A percentile compares a stretch with the other conserved stretches of the same genome.
Evolutionary conservation across 31 red algal genomes (phyloP).

Genomic region (Odonthalia washingtoniensis): DNA sequence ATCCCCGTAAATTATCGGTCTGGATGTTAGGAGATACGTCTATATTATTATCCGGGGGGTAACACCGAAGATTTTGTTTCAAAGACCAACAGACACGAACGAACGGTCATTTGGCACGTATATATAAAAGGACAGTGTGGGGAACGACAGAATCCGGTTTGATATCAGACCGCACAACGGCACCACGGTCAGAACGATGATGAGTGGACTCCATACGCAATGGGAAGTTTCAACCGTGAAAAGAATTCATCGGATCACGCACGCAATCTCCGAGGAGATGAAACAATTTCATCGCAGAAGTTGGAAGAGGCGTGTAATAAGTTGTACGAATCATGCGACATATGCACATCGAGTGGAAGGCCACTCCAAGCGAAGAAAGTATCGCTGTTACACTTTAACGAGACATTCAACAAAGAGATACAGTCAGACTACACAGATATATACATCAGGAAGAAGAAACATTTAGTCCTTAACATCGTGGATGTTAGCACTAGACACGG

Average conservation of each 20-base stretch:
- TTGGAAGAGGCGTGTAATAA: background rate
- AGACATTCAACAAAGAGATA: constrained; percentile 13
- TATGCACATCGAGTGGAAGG: too few species aligned
- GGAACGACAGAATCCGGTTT: background rate
- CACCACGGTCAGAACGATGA: background rate
- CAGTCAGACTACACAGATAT: constrained; percentile 15
- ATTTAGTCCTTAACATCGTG: constrained; percentile 17
- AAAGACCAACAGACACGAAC: constrained; percentile 3
- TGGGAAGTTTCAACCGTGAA: background rate
- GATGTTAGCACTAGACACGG: constrained; percentile 32
- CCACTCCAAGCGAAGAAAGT: constrained; percentile 3
- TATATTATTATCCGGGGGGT: background rate
- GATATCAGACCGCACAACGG: background rate
- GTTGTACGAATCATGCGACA: too few species aligned
- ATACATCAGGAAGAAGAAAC: constrained; percentile 2
- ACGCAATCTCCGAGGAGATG: background rate
- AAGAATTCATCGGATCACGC: constrained; percentile 34
- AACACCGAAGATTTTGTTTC: background rate
- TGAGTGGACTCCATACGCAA: background rate
- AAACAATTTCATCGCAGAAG: background rate
- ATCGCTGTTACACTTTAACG: constrained; percentile 7
- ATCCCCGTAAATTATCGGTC: constrained; percentile 23
- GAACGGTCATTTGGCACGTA: constrained; percentile 23
- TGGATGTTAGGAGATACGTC: constrained; percentile 1
- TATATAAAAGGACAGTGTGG: background rate